Evolutionary conservation across 345 rosid genomes (phyloP), one percentile per base, ranked within the genome.

Genomic region (Theobroma cacao): DNA sequence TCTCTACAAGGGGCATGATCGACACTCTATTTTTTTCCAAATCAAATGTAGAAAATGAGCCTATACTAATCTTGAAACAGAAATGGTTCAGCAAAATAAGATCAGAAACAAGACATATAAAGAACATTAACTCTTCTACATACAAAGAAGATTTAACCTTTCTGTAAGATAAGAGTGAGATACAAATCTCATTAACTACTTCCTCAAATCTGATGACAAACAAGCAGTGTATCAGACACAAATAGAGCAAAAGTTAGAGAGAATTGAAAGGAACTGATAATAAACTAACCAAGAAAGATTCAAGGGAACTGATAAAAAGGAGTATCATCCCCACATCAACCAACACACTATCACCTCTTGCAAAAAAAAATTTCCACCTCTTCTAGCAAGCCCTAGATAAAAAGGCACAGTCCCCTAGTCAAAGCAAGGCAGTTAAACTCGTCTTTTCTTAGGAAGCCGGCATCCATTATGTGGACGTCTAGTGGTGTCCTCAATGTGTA

Each of bases 401-500:
- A n/a, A 33, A 33, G 45, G 45, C 24, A 22, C 3, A 13, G 24
- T 56, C 31, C 31, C 1, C 0, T 9, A 56, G 30, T 24, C 5
- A 22, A 56, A 24, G 61, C 61, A 56, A 56, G 61, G 31, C 7
- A 53, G 59, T 6, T 53, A 69, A 10, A 69, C 6, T 17, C 99
- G 89, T 79, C 99, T 94, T 77, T 88, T 88, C 87, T 87, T 91
- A 30, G 90, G 95, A 74, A 90, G 94, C 45, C 97, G 86, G 80
- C 97, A 96, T 68, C 98, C 99, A 77, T 96, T 96, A 81, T 96
- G 98, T 8, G 98, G 87, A 14, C 76, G 86, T 31, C 92, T 89
- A 79, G 98, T 96, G 3, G 91, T 86, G 80, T 96, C 98, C 59
- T 96, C 98, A 66, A 96, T 88, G 83, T 84, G 89, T 11, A 87